Percentiles rank a stretch among this genome's conserved stretches.
Evolutionary conservation across 176 grass and related monocot genomes (phyloP).

Genomic region (Musa itinerans): DNA sequence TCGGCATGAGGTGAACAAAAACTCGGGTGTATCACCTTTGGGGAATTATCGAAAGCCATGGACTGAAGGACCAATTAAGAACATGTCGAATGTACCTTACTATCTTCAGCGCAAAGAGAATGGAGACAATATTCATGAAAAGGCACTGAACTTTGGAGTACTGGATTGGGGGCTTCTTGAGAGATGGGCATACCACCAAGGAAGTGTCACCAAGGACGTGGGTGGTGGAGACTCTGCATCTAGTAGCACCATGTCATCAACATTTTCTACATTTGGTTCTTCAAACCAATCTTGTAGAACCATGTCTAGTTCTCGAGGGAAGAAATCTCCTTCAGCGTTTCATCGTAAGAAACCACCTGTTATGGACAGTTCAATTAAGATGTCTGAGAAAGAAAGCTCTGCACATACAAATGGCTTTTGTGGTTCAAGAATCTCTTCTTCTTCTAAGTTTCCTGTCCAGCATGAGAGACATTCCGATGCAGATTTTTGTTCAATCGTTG

Average conservation of each 20-base stretch:
- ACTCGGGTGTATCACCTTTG: slow-evolving; percentile 25
- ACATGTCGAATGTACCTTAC: slow-evolving; percentile 85
- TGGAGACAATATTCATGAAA: slow-evolving; percentile 55
- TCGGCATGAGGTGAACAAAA: slow-evolving; percentile 7
- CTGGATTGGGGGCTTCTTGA: slow-evolving; percentile 84
- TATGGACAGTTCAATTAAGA: background rate
- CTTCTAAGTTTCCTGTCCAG: background rate
- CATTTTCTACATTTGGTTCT: slow-evolving; percentile 32
- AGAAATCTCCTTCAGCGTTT: background rate
- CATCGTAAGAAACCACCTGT: background rate
- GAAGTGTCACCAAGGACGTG: slow-evolving; percentile 27
- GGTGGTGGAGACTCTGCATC: slow-evolving; percentile 37
- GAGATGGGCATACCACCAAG: slow-evolving; percentile 61
- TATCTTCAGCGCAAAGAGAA: slow-evolving; percentile 62
- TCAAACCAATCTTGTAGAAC: slow-evolving; percentile 25
- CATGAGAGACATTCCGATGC: background rate
- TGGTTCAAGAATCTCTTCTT: slow-evolving; percentile 1
- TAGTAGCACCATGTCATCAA: slow-evolving; percentile 30
- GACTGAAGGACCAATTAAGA: slow-evolving; percentile 89
- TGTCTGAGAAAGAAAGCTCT: background rate
- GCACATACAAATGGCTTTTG: background rate
- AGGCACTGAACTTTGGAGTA: slow-evolving; percentile 86
- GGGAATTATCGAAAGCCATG: slow-evolving; percentile 68
- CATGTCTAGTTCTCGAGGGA: background rate
- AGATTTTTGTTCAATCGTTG: background rate